Conservation (phyloP, 2,329 filamentous ascomycete genomes). For the Niveomyces coronatus region DNA sequence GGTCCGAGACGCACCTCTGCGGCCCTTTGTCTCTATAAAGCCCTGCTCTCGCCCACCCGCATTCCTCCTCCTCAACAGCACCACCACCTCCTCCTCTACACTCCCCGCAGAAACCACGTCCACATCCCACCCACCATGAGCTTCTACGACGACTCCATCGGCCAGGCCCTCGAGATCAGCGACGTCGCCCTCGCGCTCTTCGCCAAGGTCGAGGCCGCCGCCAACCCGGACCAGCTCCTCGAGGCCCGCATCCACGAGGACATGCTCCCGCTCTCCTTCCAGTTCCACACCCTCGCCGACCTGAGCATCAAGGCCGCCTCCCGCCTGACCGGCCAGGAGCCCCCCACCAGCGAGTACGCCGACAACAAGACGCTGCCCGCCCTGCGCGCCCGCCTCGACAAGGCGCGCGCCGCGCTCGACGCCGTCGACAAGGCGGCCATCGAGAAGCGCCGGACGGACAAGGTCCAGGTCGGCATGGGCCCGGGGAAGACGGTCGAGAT, state of each 20-base stretch:
- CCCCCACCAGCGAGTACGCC: conserved; percentile 13
- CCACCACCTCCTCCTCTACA: conserved; percentile 1
- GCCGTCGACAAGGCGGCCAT: conserved; percentile 24
- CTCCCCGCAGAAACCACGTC: not conserved
- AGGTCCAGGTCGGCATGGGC: conserved; percentile 22
- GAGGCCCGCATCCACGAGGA: conserved; percentile 26
- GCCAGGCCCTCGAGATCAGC: conserved; percentile 21
- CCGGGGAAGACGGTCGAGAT: conserved; percentile 17
- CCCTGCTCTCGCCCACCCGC: not conserved
- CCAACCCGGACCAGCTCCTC: conserved; percentile 22
- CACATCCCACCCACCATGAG: conserved; percentile 20
- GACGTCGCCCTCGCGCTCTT: conserved; percentile 24
- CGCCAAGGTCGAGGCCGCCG: conserved; percentile 24
- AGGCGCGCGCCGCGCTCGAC: conserved; percentile 20
- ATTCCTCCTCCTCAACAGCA: not conserved
- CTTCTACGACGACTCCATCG: conserved; percentile 30
- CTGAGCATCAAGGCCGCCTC: conserved; percentile 21
- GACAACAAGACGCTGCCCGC: conserved; percentile 24
- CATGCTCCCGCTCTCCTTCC: conserved; percentile 34
- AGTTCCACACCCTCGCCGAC: conserved; percentile 25
- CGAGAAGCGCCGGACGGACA: conserved; percentile 20
- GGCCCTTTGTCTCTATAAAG: conserved; percentile 4
- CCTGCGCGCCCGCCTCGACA: conserved; percentile 23
- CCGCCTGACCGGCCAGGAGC: conserved; percentile 23
- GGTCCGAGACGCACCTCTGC: too few relatives aligned